Base-by-base conservation (phyloP, 2,329 filamentous ascomycete genomes). In the Bipolaris bicolor region DNA sequence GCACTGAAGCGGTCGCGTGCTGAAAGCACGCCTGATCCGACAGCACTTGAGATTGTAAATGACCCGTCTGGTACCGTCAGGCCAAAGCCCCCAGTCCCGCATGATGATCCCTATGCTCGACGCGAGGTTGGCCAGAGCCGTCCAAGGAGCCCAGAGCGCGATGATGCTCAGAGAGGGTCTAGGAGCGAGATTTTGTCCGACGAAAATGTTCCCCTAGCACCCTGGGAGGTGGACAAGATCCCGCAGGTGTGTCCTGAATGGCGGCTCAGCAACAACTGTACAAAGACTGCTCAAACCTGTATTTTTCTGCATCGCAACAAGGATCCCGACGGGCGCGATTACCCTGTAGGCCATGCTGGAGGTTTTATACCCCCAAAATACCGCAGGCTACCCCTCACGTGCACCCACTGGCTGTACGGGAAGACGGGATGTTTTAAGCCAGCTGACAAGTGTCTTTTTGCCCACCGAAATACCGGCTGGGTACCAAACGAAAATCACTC, bases 381-480 rank as follows among this genome's bases (percentile, higher is more conserved):
- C 40, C 56, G 54, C 18, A 61, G 52, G 7, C 69, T 67, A 11
- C 70, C 71, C 4, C 22, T 71, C 31, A 76, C 70, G 5, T 76
- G 74, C 49, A 43, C 7, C 1, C 69, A 39, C 36, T 76, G 71
- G 71, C 55, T 74, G 24, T 56, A 40, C 2, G 49, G 49, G 5
- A 45, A 37, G 7, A 15, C n/a, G 1, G 62, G 63, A 1, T 75
- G 72, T 45, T 57, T 9, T 0, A 66, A 64, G 13, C 10, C 64
- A 18, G 63, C 52, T 4, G 61, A 69, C 6, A 55, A 69, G 2
- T 75, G 73, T 37, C 1, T 2, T 1, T 75, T 59, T 49, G 70
- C 72, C 15, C 73, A 76, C 33, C 36, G 48, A 22, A 71, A 76
- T 51, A 76, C 73, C 18, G 73, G 73, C 18, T 71, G 18, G 40